These are phyloP conservation scores for Pistacia integerrima DNA, from an alignment of 345 rosid species.

Conservation along the genomic window DNA sequence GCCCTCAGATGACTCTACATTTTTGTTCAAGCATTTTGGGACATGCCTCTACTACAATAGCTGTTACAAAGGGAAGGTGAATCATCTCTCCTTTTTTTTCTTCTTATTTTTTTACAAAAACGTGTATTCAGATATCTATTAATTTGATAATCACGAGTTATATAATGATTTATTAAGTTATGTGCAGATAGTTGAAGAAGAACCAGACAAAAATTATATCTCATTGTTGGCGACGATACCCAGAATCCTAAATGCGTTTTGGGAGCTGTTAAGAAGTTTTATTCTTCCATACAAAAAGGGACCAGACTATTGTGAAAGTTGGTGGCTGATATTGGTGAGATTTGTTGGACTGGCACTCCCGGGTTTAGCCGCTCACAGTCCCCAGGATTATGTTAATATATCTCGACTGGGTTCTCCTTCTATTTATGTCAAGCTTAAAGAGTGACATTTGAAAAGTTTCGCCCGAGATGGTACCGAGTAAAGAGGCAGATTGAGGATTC, in stretches of 20 bases:
- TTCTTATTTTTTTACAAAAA: background rate
- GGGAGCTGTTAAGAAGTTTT: slow-evolving; percentile 52
- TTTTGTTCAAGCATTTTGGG: slow-evolving; percentile 65
- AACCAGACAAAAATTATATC: slow-evolving; percentile 42
- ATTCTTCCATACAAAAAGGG: slow-evolving; percentile 33
- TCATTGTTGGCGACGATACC: slow-evolving; percentile 26
- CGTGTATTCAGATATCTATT: too few species aligned
- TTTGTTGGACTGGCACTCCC: slow-evolving; percentile 36
- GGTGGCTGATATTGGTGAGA: slow-evolving; percentile 33
- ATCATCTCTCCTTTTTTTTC: background rate
- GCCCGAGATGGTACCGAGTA: background rate
- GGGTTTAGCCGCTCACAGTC: slow-evolving; percentile 39
- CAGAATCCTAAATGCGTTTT: slow-evolving; percentile 30
- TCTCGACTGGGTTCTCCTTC: slow-evolving; percentile 33
- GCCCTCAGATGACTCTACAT: slow-evolving; percentile 49
- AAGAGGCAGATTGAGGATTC: too few species aligned
- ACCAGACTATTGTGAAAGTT: slow-evolving; percentile 39
- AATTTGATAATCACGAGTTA: too few species aligned
- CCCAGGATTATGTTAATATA: slow-evolving; percentile 40
- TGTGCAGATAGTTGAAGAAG: slow-evolving; percentile 37
- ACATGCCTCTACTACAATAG: slow-evolving; percentile 58
- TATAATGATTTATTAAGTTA: background rate
- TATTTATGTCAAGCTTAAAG: slow-evolving; percentile 5
- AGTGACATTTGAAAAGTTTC: background rate
- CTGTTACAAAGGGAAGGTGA: slow-evolving; percentile 57